Evolutionary conservation across 2,329 filamentous ascomycete species (phyloP), one percentile per base, ranked within the genome.

Genomic region (Ophiostoma piceae): DNA sequence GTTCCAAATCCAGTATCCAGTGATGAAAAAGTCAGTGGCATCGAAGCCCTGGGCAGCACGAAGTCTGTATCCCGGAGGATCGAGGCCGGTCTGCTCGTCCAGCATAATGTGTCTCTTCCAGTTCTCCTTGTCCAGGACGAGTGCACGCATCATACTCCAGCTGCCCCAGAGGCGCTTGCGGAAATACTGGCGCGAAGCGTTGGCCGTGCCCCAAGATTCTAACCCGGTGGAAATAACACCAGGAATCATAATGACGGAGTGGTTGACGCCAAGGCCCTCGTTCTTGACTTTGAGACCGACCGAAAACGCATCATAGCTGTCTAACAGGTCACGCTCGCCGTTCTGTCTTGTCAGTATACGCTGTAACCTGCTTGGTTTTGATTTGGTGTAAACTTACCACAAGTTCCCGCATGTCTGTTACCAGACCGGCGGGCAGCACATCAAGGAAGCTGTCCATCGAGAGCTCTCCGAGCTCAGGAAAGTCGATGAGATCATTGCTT

Each of bases 81-180:
- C 95, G 29, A 99, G 83, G 0, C 95, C 95, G 0, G 94, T 97
- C 51, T 87, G 80, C 78, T 94, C 94, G 79, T 99, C 95, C 12
- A 99, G 85, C 94, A 98, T 98, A 74, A 99, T 92, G 78, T 99
- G 95, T 75, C 84, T 89, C 82, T 97, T 99, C 95, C 95, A 99
- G 43, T 87, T 85, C 37, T 96, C 89, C 68, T 98, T 97, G 79
- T 98, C 95, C 76, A 96, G 80, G 1, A 99, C 92, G 73, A 99
- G 81, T 0, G 95, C 94, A 67, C 90, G 87, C 93, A 99, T 97
- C 95, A 99, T 99, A 73, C 88, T 96, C 95, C 96, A 99, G 74
- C 92, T 97, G 4, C 95, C 95, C 95, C 95, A 99, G 67, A 99
- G 81, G 69, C 95, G 85, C 81, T 96, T 97, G 73, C 95, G 86